These are phyloP conservation scores for Pelargonium myrrhifolium DNA, from an alignment of 441 rosid species.

Conservation along the genomic window DNA sequence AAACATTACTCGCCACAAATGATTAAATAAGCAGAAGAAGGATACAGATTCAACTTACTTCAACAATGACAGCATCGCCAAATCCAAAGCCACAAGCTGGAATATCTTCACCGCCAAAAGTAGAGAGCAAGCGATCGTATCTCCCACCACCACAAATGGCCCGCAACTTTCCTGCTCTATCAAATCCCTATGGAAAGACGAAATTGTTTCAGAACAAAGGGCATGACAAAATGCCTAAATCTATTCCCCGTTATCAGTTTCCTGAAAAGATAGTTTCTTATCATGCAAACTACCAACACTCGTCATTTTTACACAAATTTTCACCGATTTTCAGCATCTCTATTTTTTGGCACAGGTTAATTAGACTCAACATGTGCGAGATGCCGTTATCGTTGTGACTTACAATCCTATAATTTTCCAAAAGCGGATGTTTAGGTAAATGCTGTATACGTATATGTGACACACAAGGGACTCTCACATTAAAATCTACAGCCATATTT, in stretches of 20 bases:
- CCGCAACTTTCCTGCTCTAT: conserved; percentile 71
- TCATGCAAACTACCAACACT: background rate
- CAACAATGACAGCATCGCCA: conserved; percentile 85
- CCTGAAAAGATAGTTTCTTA: background rate
- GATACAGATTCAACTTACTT: conserved; percentile 47
- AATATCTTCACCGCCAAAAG: conserved; percentile 85
- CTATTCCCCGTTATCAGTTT: background rate
- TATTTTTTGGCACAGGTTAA: background rate
- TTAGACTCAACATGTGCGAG: background rate
- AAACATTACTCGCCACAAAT: background rate
- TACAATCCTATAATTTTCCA: background rate
- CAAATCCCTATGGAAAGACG: conserved; percentile 54
- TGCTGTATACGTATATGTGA: background rate
- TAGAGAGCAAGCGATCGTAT: conserved; percentile 70
- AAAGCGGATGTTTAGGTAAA: background rate
- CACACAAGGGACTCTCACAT: background rate
- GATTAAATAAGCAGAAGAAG: background rate
- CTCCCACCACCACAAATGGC: conserved; percentile 95
- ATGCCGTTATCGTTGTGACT: background rate
- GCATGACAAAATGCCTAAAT: background rate
- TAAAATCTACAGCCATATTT: background rate
- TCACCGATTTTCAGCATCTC: background rate
- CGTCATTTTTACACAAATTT: background rate
- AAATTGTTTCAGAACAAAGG: conserved; percentile 9
- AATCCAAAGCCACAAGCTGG: conserved; percentile 98